Evolutionary conservation across 768 basidiomycete species (phyloP), one percentile per base, ranked within the genome.

Genomic region (Fomitopsis pulvina): DNA sequence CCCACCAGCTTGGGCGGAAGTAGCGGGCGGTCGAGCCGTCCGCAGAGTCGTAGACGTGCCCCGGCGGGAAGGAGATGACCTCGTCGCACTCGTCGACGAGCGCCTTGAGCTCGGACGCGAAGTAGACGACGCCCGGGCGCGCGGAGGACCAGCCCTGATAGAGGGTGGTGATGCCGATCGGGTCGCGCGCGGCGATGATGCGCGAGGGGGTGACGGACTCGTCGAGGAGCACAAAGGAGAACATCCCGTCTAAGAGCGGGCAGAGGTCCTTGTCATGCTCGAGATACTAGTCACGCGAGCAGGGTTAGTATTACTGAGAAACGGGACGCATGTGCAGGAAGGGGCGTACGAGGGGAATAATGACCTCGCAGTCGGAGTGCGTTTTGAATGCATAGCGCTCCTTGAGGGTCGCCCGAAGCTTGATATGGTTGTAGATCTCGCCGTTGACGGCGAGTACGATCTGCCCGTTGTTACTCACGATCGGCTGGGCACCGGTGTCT

Each of bases 401-500:
- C 30, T 79, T 82, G 47, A 92, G 69, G 22, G 67, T 70, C 45
- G 82, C 78, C 51, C 90, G 80, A 45, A 98, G 80, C 16, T 84
- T 76, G 48, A 89, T 69, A 64, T 98, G 92, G 75, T 98, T 99
- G 77, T 99, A 99, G 61, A 99, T 98, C 70, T 99, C 96, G 45
- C 96, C 96, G 68, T 99, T 99, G 63, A 99, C 96, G 51, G 88
- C 81, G 47, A 99, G 85, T 56, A 85, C 78, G 54, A 83, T 61
- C 59, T 86, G 88, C 47, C 83, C 87, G 57, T 97, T 92, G 21
- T 89, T 80, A 68, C 87, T 92, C 50, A 85, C 68, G 40, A 99
- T 76, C 12, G 96, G 96, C 65, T 99, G 96, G 18, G 96, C 96
- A 54, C 96, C 96, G 30, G 93, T 86, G 63, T 98, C 95, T 98